These are phyloP conservation scores for Fusarium dimerum DNA, from an alignment of 2,329 filamentous ascomycete species.

Conservation along the genomic window DNA sequence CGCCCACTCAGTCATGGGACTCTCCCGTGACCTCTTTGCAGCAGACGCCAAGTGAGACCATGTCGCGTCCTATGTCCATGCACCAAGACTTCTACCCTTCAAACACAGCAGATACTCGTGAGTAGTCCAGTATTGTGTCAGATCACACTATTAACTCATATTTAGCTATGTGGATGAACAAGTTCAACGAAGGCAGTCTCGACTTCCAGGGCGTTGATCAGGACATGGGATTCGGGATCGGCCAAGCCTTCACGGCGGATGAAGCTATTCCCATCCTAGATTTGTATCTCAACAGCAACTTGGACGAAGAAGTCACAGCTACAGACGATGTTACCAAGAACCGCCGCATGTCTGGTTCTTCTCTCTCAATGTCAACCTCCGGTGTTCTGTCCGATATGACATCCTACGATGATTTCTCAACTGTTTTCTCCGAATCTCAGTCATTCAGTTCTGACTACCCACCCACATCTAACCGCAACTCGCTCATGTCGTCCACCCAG, in stretches of 20 bases:
- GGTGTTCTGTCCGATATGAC: slow-evolving; percentile 67
- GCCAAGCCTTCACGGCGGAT: slow-evolving; percentile 63
- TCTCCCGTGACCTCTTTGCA: slow-evolving; percentile 54
- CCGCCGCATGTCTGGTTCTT: slow-evolving; percentile 70
- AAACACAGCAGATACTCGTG: slow-evolving; percentile 51
- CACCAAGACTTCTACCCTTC: slow-evolving; percentile 59
- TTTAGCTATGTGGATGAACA: slow-evolving; percentile 48
- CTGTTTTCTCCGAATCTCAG: slow-evolving; percentile 65
- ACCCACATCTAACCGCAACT: slow-evolving; percentile 66
- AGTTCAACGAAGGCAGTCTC: slow-evolving; percentile 57
- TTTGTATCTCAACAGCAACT: slow-evolving; percentile 49
- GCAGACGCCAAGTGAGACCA: slow-evolving; percentile 50
- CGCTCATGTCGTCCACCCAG: slow-evolving; percentile 70
- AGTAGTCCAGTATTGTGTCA: slow-evolving; percentile 30
- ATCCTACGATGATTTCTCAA: slow-evolving; percentile 71
- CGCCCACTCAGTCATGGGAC: slow-evolving; percentile 58
- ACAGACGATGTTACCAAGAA: slow-evolving; percentile 56
- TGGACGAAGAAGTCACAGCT: slow-evolving; percentile 51
- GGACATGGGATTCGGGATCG: slow-evolving; percentile 61
- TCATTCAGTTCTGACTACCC: slow-evolving; percentile 70
- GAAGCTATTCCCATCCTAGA: slow-evolving; percentile 65
- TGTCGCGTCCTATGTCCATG: slow-evolving; percentile 57
- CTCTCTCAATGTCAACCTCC: slow-evolving; percentile 70
- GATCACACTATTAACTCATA: slow-evolving; percentile 14
- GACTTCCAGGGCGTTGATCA: slow-evolving; percentile 57